Conservation (phyloP, 1,139 yeast species). For the Magnusiomyces clavatus region DNA sequence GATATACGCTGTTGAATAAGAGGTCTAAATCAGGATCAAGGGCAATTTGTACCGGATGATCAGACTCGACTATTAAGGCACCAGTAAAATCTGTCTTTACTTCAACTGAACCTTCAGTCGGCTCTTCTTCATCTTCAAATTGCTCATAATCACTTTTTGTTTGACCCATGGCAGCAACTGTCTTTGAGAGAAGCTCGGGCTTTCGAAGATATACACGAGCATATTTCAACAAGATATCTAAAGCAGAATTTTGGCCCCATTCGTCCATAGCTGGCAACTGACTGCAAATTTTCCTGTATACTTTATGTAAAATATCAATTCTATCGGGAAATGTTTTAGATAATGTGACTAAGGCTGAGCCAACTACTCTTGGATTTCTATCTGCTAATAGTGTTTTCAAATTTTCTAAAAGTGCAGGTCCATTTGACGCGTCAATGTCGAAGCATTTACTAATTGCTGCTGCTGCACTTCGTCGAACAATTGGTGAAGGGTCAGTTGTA, state of each 20-base stretch:
- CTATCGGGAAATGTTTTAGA: conserved; percentile 48
- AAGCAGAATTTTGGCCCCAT: conserved; percentile 59
- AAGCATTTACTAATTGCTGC: conserved; percentile 65
- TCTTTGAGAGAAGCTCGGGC: conserved; percentile 33
- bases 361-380: conserved; percentile 55
- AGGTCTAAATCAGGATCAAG: conserved; percentile 51
- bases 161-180: conserved; percentile 4
- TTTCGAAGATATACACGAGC: conserved; percentile 50
- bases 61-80: conserved; percentile 3
- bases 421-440: conserved; percentile 37
- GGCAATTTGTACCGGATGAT: conserved; percentile 15
- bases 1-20: conserved; percentile 42
- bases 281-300: conserved; percentile 54
- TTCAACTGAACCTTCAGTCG: conserved; percentile 4
- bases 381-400: conserved; percentile 56
- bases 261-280: conserved; percentile 55
- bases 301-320: conserved; percentile 63
- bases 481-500: conserved; percentile 61
- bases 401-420: conserved; percentile 42
- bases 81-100: not conserved
- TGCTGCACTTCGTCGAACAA: conserved; percentile 76
- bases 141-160: conserved; percentile 11
- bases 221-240: conserved; percentile 64
- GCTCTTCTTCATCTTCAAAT: conserved; percentile 17
- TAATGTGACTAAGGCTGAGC: conserved; percentile 57